Percentiles rank a stretch among this genome's conserved stretches.
These are phyloP conservation scores for Coleophoma cylindrospora DNA, from an alignment of 2,329 filamentous ascomycete genomes.

Conservation along the genomic window DNA sequence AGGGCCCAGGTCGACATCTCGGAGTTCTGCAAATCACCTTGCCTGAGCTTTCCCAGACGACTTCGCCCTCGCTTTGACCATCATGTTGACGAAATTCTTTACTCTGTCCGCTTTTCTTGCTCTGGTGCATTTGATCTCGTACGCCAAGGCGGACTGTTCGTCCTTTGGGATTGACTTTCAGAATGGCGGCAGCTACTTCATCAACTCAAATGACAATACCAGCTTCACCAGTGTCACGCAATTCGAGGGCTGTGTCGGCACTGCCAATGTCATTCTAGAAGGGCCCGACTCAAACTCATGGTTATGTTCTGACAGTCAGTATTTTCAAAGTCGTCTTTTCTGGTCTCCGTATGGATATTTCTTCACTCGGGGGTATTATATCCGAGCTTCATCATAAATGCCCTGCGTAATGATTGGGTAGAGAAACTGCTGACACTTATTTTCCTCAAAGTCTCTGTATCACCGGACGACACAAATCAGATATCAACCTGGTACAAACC, in stretches of 20 bases:
- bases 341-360: too few relatives aligned
- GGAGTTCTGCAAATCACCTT: too few relatives aligned
- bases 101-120: not conserved
- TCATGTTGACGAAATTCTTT: not conserved
- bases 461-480: not conserved
- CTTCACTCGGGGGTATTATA: too few relatives aligned
- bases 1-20: not conserved
- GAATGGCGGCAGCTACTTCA: not conserved
- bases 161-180: not conserved
- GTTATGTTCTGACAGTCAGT: not conserved
- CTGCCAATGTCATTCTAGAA: not conserved
- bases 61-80: too few relatives aligned
- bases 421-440: too few relatives aligned
- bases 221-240: not conserved
- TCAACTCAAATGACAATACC: not conserved
- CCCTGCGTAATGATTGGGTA: too few relatives aligned
- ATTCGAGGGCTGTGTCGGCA: not conserved
- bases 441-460: not conserved
- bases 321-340: too few relatives aligned
- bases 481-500: not conserved
- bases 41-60: too few relatives aligned
- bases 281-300: not conserved
- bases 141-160: not conserved
- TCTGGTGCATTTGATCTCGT: not conserved
- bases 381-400: too few relatives aligned